A percentile compares a stretch with the other conserved stretches of the same genome.
Evolutionary conservation across 1,139 yeast genomes (phyloP).

Genomic region (Yamadazyma taylorii): DNA sequence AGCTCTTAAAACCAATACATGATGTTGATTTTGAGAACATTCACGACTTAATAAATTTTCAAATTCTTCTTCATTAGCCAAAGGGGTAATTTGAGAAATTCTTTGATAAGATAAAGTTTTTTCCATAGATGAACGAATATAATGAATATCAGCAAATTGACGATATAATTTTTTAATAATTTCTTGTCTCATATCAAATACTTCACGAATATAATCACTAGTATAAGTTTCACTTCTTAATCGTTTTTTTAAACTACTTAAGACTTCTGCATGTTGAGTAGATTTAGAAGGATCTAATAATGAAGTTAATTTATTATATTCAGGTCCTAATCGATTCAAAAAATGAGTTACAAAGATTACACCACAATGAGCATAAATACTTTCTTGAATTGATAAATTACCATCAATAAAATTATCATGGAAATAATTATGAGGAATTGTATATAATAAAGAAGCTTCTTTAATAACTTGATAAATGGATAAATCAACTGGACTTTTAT

Average conservation of each 20-base stretch:
- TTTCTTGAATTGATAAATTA: conserved; percentile 87
- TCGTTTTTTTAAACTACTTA: conserved; percentile 81
- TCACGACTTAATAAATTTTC: conserved; percentile 64
- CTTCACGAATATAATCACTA: conserved; percentile 77
- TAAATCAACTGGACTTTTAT: conserved; percentile 54
- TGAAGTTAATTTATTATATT: conserved; percentile 68
- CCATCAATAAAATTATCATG: conserved; percentile 72
- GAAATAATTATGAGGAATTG: conserved; percentile 87
- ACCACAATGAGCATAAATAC: conserved; percentile 92
- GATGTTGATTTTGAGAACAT: conserved; percentile 80
- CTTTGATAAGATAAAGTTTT: conserved; percentile 91
- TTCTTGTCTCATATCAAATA: conserved; percentile 67
- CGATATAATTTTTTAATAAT: conserved; percentile 83
- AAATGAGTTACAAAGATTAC: conserved; percentile 92
- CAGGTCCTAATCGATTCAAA: conserved; percentile 90
- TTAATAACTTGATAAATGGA: conserved; percentile 89
- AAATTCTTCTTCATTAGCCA: conserved; percentile 74
- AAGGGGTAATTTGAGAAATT: conserved; percentile 72
- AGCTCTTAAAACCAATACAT: conserved; percentile 78
- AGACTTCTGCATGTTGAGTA: conserved; percentile 69
- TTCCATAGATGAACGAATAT: conserved; percentile 69
- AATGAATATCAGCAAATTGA: conserved; percentile 90
- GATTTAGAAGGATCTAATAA: conserved; percentile 63
- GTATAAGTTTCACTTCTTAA: conserved; percentile 93
- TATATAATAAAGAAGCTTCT: conserved; percentile 90